Conservation (phyloP, 306 rosid genomes). For the Parietaria judaica region DNA sequence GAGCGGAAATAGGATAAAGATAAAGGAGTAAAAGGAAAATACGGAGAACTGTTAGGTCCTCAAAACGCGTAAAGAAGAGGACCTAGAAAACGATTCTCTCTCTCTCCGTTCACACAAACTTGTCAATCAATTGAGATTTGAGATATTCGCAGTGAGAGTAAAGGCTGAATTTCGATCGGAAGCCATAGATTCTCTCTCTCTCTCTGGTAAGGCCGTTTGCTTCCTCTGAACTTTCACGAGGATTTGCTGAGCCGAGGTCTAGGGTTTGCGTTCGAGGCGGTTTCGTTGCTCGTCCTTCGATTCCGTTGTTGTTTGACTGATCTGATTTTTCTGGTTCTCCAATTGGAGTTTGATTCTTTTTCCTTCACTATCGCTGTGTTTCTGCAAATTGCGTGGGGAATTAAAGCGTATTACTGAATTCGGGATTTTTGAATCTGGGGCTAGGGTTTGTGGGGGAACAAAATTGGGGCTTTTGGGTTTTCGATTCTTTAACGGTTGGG, state of each 20-base stretch:
- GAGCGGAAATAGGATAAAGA: too few species aligned
- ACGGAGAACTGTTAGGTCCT: too few species aligned
- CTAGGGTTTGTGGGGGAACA: slow-evolving; percentile 26
- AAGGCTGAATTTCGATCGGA: too few species aligned
- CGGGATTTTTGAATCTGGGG: slow-evolving; percentile 5
- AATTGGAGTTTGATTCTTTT: background rate
- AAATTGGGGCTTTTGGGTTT: slow-evolving; percentile 18
- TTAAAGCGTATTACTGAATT: slow-evolving; percentile 5
- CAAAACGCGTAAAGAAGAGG: too few species aligned
- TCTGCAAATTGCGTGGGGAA: slow-evolving; percentile 12
- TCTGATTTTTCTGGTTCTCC: background rate
- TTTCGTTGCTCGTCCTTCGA: slow-evolving; percentile 10
- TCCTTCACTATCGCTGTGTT: background rate
- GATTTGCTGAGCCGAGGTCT: slow-evolving; percentile 27
- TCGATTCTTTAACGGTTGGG: slow-evolving; percentile 19
- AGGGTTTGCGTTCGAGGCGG: slow-evolving; percentile 32
- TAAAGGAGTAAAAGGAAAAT: too few species aligned
- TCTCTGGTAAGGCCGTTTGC: slow-evolving; percentile 59
- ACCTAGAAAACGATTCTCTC: background rate
- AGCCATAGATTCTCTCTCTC: background rate
- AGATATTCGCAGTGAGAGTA: too few species aligned
- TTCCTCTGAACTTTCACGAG: slow-evolving; percentile 43
- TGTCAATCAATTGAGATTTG: too few species aligned
- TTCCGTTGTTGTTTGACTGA: slow-evolving; percentile 10
- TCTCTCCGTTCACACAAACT: background rate